phyloP scores from a whole-genome alignment of 192 early-diverging fungal genomes.

The Oehlia diaphana region DNA sequence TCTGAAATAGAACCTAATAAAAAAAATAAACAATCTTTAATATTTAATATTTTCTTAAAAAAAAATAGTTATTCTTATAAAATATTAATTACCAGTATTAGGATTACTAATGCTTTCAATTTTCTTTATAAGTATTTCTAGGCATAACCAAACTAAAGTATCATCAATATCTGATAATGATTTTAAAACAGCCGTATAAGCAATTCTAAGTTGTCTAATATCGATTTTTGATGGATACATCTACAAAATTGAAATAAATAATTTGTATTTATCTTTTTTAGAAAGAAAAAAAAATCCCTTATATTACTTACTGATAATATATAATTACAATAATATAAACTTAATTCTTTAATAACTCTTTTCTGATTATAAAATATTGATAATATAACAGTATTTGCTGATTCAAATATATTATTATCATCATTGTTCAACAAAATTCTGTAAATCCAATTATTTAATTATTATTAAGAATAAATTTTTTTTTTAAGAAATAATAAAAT shows the following conservation, averaged over 20 bases:
- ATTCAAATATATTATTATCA: conserved; percentile 50
- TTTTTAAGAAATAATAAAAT: background rate
- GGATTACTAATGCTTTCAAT: conserved; percentile 33
- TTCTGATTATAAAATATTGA: conserved; percentile 49
- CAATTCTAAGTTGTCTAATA: conserved; percentile 48
- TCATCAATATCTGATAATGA: conserved; percentile 52
- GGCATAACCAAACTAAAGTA: conserved; percentile 52
- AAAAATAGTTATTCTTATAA: too few relatives aligned
- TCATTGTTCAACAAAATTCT: conserved; percentile 28
- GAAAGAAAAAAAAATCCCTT: conserved; percentile 22
- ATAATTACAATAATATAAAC: conserved; percentile 49
- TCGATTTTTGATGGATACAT: conserved; percentile 49
- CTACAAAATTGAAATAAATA: conserved; percentile 27
- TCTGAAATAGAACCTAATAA: background rate
- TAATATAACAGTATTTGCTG: conserved; percentile 50
- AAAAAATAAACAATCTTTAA: background rate
- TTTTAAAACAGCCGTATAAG: conserved; percentile 51
- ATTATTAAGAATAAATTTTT: background rate
- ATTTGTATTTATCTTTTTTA: conserved; percentile 2
- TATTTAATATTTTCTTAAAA: background rate
- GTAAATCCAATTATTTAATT: conserved; percentile 30
- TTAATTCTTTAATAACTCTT: conserved; percentile 46
- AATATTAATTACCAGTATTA: background rate
- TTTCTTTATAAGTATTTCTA: conserved; percentile 43
- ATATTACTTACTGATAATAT: conserved; percentile 40